Evolutionary conservation across 2,329 filamentous ascomycete genomes (phyloP), one percentile per base, ranked within the genome.

Genomic region (Aaosphaeria arxii): DNA sequence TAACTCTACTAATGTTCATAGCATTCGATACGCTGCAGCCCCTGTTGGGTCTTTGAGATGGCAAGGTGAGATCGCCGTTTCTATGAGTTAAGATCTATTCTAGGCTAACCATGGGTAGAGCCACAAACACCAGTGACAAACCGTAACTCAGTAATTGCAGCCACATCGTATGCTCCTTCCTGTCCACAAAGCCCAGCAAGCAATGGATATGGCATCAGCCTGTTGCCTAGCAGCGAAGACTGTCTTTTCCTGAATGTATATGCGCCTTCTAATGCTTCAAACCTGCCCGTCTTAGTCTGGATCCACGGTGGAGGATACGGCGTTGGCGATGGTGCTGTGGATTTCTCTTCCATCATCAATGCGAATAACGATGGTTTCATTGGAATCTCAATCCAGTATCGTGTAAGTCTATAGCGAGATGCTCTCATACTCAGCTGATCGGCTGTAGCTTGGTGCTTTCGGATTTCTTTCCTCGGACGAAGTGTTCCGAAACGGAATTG

Each of bases 331-430:
- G 76, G 70, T 1, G 50, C 49, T 5, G 59, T 70, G 38, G 72
- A 76, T 45, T 51, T 74, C 30, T 66, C 61, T n/a, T 35, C 59
- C 1, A 63, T 75, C 39, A 76, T 80, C 42, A 74, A 74, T 36
- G 71, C 71, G 4, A 79, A 77, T 51, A 61, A 70, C n/a, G 74
- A 78, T 48, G 64, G 62, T 4, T 80, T 80, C 46, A 61, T 81
- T 36, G 70, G 62, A 11, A 75, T 81, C 17, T 60, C 71, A 3
- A 76, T 80, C 36, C 75, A 81, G 51, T 81, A 80, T 53, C 61
- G 78, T 11, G 71, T 77, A 58, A 45, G 52, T 45, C 4, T 17
- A 13, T 3, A 7, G 6, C 7, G 11, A 35, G 2, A 1, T 7
- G 7, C 3, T 17, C 7, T 31, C n/a, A 33, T n/a, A 5, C 11